Base-by-base conservation (phyloP, 805 yeast species). In the Candida verbasci region DNA sequence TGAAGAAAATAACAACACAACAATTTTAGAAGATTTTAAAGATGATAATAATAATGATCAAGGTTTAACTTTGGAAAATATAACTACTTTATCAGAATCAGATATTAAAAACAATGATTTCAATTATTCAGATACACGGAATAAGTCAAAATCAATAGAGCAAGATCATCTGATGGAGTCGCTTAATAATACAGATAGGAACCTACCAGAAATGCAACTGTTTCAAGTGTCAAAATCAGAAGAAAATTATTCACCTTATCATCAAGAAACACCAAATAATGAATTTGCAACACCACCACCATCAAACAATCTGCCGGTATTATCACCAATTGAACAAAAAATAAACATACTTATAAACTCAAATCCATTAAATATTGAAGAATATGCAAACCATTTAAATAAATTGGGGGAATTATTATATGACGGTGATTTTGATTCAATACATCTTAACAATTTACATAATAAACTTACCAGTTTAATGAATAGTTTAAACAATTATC, bases 331-430 rank as follows among this genome's bases (percentile, higher is more conserved):
- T 6, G 34, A 31, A 3, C 40, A 64, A 24, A 43, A 51, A 21
- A 45, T 62, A 6, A 46, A 50, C 9, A 38, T 64, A 5, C 47
- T 67, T 10, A 34, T 45, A 8, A 35, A 35, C 14, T 60, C 62
- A 7, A 38, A 35, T 6, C 72, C 73, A 0, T 35, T 44, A 11
- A 45, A 48, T n/a, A 48, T 57, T 22, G 53, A 49, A 15, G 70
- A 67, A 46, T 67, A 65, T 40, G 46, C 59, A 9, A 68, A 62
- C 27, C 72, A 67, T 38, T 31, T 67, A 4, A 52, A 46, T 43
- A 62, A 62, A 36, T 37, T 67, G 6, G 46, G 59, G 3, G 40
- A 50, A 3, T 31, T 64, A 15, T 35, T 64, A 12, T 45, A 52
- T 36, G 52, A 52, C 18, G 47, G 50, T 26, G 31, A 41, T 12